Evolutionary conservation across 2,329 filamentous ascomycete species (phyloP).

Genomic region (Dactylellina sp.): DNA sequence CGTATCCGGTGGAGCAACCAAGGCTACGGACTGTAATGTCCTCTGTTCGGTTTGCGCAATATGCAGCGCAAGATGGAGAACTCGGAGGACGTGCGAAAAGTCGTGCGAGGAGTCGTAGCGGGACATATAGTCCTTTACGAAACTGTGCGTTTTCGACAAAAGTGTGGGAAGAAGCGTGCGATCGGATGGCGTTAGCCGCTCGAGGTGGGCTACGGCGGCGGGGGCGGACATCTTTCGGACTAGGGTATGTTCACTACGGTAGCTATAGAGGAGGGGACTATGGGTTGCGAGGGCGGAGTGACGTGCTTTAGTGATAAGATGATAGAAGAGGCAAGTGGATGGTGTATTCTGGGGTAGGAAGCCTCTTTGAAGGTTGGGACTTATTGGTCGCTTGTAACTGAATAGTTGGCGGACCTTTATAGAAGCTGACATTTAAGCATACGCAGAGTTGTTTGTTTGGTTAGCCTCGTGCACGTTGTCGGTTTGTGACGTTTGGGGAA

Average conservation of each 20-base stretch:
- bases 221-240: conserved; percentile 32
- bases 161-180: conserved; percentile 66
- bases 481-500: neutral
- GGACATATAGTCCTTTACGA: conserved; percentile 78
- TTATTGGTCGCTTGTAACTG: neutral
- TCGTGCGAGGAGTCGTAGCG: conserved; percentile 88
- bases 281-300: neutral
- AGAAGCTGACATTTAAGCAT: neutral
- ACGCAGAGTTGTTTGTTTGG: neutral
- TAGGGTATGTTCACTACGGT: neutral
- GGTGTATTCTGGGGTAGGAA: too few species aligned
- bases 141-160: conserved; percentile 70
- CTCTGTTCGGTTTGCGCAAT: conserved; percentile 67
- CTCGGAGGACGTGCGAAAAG: conserved; percentile 84
- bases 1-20: conserved; percentile 58
- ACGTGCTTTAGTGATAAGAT: conserved; percentile 1
- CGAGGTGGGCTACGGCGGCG: neutral
- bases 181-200: conserved; percentile 56
- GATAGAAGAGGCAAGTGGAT: conserved; percentile 9
- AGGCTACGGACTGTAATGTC: conserved; percentile 57
- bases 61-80: conserved; percentile 77
- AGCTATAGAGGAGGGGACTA: neutral
- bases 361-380: neutral
- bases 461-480: too few species aligned
- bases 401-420: conserved; percentile 3